Base-by-base conservation (phyloP, 768 basidiomycete species). In the Cystofilobasidium macerans region DNA sequence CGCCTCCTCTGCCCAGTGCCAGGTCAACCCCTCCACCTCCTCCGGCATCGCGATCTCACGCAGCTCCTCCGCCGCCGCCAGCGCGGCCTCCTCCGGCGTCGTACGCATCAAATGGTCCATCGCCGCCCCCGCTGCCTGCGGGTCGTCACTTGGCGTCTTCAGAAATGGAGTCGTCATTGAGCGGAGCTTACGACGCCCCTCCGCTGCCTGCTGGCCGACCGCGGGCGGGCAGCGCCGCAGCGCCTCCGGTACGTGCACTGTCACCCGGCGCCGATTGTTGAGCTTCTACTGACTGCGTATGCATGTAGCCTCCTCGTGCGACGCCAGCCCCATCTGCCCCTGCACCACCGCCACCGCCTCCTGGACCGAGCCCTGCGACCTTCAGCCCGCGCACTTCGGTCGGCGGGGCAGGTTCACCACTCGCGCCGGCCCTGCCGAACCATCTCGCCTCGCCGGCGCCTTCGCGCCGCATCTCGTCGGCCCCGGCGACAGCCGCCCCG, bases 1-100 rank as follows among this genome's bases (percentile, higher is more conserved):
- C 70, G 6, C 76, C 75, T 20, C 64, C 69, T 20, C 75, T 76
- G 48, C 65, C 56, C 30, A 67, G 67, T 57, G 69, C 75, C 16
- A 56, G 48, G 18, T 69, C 70, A n/a, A 70, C 57, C 11, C 43
- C 67, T 18, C 67, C 67, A 35, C 68, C 58, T 2, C 64, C 64
- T 28, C 62, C 68, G 1, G 62, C 63, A 4, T 32, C 58, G 7
- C 18, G 68, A 9, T 35, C 45, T 2, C 30, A 30, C 9, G 33
- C 35, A 7, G n/a, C 45, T 18, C 43, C 61, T 22, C 61, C 61
- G 9, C 68, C 68, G 20, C 26, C 38, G 14, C 60, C 62, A 8
- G 45, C 43, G 4, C 53, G 43, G 12, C 62, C 67, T 11, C 20
- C 67, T 11, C 43, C 45, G 20, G 33, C 58, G n/a, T 24, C 62